These are phyloP conservation scores for Allantophomopsis cytisporea DNA, from an alignment of 2,329 filamentous ascomycete genomes.

Conservation along the genomic window DNA sequence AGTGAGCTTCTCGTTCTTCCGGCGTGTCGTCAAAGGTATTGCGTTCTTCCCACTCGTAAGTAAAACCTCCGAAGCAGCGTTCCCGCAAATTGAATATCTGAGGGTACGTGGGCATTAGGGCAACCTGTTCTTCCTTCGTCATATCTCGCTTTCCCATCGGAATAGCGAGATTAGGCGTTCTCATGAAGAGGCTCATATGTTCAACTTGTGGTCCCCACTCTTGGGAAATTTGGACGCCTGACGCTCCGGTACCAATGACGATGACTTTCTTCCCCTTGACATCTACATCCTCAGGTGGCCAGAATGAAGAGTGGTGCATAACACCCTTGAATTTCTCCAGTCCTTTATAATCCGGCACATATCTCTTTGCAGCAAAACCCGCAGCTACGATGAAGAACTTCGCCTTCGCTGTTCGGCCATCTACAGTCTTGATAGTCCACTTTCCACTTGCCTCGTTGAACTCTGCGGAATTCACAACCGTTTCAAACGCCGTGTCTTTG, in stretches of 20 bases:
- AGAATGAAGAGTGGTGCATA: slow-evolving; percentile 36
- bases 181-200: not conserved
- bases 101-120: not conserved
- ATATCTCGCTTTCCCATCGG: not conserved
- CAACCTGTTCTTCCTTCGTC: not conserved
- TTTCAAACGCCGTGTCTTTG: slow-evolving; percentile 8
- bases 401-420: not conserved
- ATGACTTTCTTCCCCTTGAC: slow-evolving; percentile 32
- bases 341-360: slow-evolving; percentile 14
- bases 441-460: not conserved
- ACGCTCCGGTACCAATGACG: slow-evolving; percentile 39
- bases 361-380: not conserved
- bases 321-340: slow-evolving; percentile 29
- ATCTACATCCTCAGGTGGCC: slow-evolving; percentile 30
- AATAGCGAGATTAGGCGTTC: slow-evolving; percentile 1
- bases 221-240: slow-evolving; percentile 31
- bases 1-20: not conserved
- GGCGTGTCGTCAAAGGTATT: not conserved
- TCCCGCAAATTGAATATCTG: not conserved
- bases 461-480: not conserved
- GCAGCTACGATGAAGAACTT: not conserved
- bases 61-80: not conserved
- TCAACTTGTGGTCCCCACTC: not conserved
- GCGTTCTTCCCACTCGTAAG: not conserved
- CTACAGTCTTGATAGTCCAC: not conserved